Evolutionary conservation across 495 filamentous ascomycete species (phyloP), one percentile per base, ranked within the genome.

Genomic region (Saxophila tyrrhenica): DNA sequence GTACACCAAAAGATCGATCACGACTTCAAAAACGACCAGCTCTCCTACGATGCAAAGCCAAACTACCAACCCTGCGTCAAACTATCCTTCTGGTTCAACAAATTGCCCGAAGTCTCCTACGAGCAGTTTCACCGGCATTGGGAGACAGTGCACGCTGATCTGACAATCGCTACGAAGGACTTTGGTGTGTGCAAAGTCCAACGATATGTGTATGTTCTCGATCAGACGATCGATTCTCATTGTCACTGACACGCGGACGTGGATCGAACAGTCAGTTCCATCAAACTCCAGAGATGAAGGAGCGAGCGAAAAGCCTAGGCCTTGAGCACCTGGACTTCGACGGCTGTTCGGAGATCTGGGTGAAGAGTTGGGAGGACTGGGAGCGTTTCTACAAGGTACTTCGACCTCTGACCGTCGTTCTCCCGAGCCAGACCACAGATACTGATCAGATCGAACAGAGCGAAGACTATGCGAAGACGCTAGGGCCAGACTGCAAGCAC

Each of bases 61-160:
- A 66, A 66, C 52, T 59, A 63, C 47, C 64, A 66, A 49, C 64
- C 64, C 19, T 64, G 57, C 52, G 60, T 66, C 52, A 66, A 66
- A 38, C 46, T 66, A 1, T 60, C 59, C 10, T 66, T 66, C 55
- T 66, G 62, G 57, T 66, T 66, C 58, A 65, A 61, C 51, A 66
- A 66, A 43, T 50, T 63, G 2, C 62, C 41, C 7, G 32, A 63
- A n/a, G 64, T 66, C 55, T 61, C 60, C 20, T 49, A 66, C 39
- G 64, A 66, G 44, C 59, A 62, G 39, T 66, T 66, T 42, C 62
- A 66, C 38, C 61, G 54, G 20, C 64, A 66, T 47, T 66, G 62
- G 56, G 63, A 61, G 43, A 64, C 64, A 32, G 64, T 66, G 5
- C 62, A 64, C 55, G 51, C 62, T 10, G 64, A 66, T 23, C 47